Evolutionary conservation across 2,329 filamentous ascomycete genomes (phyloP).

Genomic region (Ascosphaera pollenicola): DNA sequence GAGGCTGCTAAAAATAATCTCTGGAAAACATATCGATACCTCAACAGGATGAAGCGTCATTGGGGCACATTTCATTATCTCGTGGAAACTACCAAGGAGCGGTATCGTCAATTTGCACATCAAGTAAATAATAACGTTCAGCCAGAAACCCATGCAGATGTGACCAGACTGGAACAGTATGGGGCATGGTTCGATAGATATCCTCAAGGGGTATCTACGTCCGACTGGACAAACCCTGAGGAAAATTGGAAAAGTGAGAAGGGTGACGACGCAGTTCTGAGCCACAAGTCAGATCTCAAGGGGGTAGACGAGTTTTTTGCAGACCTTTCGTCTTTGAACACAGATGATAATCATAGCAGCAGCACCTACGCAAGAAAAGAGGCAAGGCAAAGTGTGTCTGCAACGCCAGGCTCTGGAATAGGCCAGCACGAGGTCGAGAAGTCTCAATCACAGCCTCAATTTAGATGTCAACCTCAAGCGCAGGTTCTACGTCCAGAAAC

Average conservation of each 20-base stretch:
- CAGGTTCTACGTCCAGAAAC: too few species aligned
- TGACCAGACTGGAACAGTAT: constrained; percentile 65
- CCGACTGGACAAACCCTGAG: constrained; percentile 61
- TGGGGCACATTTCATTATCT: constrained; percentile 99
- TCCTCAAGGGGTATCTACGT: constrained; percentile 69
- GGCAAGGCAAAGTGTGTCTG: constrained; percentile 21
- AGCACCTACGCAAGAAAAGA: too few species aligned
- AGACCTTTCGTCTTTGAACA: constrained; percentile 42
- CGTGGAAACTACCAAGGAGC: constrained; percentile 73
- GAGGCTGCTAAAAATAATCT: constrained; percentile 62
- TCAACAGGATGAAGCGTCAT: constrained; percentile 88
- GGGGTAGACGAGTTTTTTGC: constrained; percentile 91
- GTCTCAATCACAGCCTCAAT: too few species aligned
- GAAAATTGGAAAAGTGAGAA: constrained; percentile 47
- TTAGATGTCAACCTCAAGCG: too few species aligned
- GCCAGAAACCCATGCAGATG: constrained; percentile 16
- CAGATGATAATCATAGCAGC: constrained; percentile 20
- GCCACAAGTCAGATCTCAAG: constrained; percentile 74
- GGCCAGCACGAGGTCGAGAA: too few species aligned
- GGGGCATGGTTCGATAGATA: constrained; percentile 96
- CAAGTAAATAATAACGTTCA: constrained; percentile 43
- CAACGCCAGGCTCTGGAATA: too few species aligned
- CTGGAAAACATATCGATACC: constrained; percentile 67
- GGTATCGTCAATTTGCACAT: constrained; percentile 70
- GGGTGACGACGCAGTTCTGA: constrained; percentile 69